These are phyloP conservation scores for Vitis labrusca DNA, from an alignment of 164 flowering plant species.

Conservation along the genomic window DNA sequence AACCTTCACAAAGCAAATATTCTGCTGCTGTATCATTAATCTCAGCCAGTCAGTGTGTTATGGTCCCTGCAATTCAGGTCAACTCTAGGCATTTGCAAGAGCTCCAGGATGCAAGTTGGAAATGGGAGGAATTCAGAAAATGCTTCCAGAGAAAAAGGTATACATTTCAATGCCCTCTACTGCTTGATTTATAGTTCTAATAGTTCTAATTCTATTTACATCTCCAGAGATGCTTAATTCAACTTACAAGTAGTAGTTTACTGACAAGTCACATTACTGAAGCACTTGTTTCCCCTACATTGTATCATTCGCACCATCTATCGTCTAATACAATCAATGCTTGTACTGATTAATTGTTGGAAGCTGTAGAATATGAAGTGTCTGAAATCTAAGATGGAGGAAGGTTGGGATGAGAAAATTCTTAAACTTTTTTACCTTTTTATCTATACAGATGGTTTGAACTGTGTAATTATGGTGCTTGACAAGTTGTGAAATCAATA, in stretches of 20 bases:
- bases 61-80: constrained; percentile 61
- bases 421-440: background rate
- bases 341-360: no score
- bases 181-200: no score
- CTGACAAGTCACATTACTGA: no score
- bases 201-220: no score
- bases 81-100: constrained; percentile 43
- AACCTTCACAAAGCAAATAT: constrained; percentile 47
- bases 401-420: no score
- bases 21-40: constrained; percentile 66
- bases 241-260: no score
- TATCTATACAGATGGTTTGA: background rate
- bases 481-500: background rate
- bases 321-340: no score
- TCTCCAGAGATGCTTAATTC: no score
- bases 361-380: no score
- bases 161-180: background rate
- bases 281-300: no score
- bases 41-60: constrained; percentile 63
- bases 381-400: no score
- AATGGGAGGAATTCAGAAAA: constrained; percentile 30
- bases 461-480: background rate
- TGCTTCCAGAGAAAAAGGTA: constrained; percentile 53
- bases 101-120: constrained; percentile 48
- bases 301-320: no score